Evolutionary conservation across 2,329 filamentous ascomycete genomes (phyloP).

Genomic region (Colletotrichum tabaci): DNA sequence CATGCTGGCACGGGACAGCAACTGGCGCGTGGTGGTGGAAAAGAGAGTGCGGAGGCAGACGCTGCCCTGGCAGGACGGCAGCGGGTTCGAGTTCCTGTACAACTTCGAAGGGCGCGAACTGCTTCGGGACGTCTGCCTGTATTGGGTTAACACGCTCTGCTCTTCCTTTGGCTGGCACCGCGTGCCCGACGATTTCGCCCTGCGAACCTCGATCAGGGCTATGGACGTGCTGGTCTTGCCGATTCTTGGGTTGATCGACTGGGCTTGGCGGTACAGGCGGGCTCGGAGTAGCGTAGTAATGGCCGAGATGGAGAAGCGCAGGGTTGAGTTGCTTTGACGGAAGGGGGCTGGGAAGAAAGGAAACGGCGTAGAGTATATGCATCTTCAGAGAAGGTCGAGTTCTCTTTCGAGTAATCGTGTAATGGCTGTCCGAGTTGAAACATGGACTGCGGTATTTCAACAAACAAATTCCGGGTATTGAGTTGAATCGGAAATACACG

Average conservation of each 20-base stretch:
- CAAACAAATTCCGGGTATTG: slow-evolving; percentile 31
- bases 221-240: slow-evolving; percentile 36
- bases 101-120: slow-evolving; percentile 36
- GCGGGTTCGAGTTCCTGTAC: slow-evolving; percentile 34
- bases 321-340: background rate
- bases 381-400: background rate
- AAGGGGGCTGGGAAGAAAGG: background rate
- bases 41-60: slow-evolving; percentile 18
- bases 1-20: slow-evolving; percentile 37
- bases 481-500: slow-evolving; percentile 36
- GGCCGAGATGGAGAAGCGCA: background rate
- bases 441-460: slow-evolving; percentile 1
- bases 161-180: slow-evolving; percentile 31
- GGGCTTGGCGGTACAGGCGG: slow-evolving; percentile 37
- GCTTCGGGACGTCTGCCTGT: slow-evolving; percentile 31
- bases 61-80: slow-evolving; percentile 36
- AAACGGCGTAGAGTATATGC: background rate
- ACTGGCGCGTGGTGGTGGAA: slow-evolving; percentile 16
- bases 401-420: slow-evolving; percentile 4
- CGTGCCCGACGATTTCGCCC: slow-evolving; percentile 32
- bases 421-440: slow-evolving; percentile 24
- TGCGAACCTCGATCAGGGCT: slow-evolving; percentile 32
- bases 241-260: slow-evolving; percentile 29
- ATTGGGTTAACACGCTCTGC: slow-evolving; percentile 35
- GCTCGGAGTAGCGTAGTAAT: slow-evolving; percentile 10